Conservation (phyloP, 768 basidiomycete genomes). For the Sporobolomyces phaffii region DNA sequence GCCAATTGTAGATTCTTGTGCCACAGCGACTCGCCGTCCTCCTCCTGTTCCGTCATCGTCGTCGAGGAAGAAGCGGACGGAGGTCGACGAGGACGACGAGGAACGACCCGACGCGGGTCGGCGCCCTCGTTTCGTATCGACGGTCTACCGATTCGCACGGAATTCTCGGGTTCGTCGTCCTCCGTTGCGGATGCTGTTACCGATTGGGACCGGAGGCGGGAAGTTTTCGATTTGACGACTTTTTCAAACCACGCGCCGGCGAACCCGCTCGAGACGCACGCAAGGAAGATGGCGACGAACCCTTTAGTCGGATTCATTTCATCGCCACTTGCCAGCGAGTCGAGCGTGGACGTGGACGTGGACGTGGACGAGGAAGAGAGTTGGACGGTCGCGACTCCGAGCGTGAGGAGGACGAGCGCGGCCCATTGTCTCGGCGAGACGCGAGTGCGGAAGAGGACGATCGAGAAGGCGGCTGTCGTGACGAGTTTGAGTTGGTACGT, state of each 20-base stretch:
- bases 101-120: too few relatives aligned
- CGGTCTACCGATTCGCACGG: too few relatives aligned
- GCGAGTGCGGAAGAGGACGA: conserved; percentile 35
- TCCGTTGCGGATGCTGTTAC: too few relatives aligned
- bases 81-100: not conserved
- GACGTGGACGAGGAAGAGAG: conserved; percentile 48
- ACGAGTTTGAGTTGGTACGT: conserved; percentile 78
- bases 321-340: too few relatives aligned
- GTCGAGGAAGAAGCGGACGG: too few relatives aligned
- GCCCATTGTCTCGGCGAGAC: conserved; percentile 72
- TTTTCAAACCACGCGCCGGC: conserved; percentile 97
- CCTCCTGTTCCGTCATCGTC: not conserved
- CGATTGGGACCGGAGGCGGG: too few relatives aligned
- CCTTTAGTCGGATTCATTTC: conserved; percentile 59
- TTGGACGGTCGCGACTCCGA: conserved; percentile 58
- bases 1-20: conserved; percentile 41
- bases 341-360: not conserved
- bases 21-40: conserved; percentile 26
- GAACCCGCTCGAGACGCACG: conserved; percentile 88
- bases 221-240: conserved; percentile 71
- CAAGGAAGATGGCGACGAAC: conserved; percentile 77
- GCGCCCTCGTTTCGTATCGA: too few relatives aligned
- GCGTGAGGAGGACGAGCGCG: conserved; percentile 72
- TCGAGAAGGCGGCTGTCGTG: conserved; percentile 41
- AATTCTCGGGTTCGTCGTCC: too few relatives aligned